Evolutionary conservation across 2,329 filamentous ascomycete genomes (phyloP).

Genomic region (Tricladium varicosporioides): DNA sequence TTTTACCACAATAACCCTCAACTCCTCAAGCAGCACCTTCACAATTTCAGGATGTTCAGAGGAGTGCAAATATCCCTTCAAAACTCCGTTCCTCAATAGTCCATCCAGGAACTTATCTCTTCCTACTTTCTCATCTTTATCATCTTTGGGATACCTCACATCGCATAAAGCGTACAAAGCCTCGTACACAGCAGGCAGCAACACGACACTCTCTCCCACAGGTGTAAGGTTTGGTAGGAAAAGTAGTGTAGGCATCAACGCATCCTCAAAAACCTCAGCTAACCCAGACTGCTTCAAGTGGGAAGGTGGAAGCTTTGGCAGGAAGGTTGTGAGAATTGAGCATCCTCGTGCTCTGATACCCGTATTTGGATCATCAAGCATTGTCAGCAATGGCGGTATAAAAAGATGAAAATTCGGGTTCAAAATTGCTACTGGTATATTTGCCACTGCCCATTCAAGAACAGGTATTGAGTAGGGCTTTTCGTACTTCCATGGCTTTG

Average conservation of each 20-base stretch:
- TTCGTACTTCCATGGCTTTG: slow-evolving; percentile 62
- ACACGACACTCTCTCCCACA: slow-evolving; percentile 62
- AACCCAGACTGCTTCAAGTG: slow-evolving; percentile 64
- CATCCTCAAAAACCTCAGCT: slow-evolving; percentile 64
- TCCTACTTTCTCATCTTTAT: slow-evolving; percentile 8
- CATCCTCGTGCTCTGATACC: slow-evolving; percentile 56
- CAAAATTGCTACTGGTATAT: slow-evolving; percentile 45
- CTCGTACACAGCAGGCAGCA: slow-evolving; percentile 66
- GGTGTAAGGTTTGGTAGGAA: slow-evolving; percentile 76
- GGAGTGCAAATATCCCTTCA: slow-evolving; percentile 56
- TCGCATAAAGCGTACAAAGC: slow-evolving; percentile 58
- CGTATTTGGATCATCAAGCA: slow-evolving; percentile 62
- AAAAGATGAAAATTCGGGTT: slow-evolving; percentile 58
- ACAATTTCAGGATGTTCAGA: slow-evolving; percentile 57
- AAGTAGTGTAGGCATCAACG: slow-evolving; percentile 68
- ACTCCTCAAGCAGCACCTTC: slow-evolving; percentile 51
- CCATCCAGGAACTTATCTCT: slow-evolving; percentile 48
- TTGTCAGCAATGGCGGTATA: slow-evolving; percentile 65
- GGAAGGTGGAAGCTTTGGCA: slow-evolving; percentile 49
- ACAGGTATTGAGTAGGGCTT: slow-evolving; percentile 51
- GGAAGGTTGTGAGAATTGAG: slow-evolving; percentile 50
- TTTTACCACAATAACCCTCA: slow-evolving; percentile 47
- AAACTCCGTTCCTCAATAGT: slow-evolving; percentile 54
- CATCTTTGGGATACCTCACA: slow-evolving; percentile 16
- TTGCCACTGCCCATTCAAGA: slow-evolving; percentile 58